Evolutionary conservation across 352 stramenopile species (phyloP), one percentile per base, ranked within the genome.

Genomic region (Pythium phragmitis): DNA sequence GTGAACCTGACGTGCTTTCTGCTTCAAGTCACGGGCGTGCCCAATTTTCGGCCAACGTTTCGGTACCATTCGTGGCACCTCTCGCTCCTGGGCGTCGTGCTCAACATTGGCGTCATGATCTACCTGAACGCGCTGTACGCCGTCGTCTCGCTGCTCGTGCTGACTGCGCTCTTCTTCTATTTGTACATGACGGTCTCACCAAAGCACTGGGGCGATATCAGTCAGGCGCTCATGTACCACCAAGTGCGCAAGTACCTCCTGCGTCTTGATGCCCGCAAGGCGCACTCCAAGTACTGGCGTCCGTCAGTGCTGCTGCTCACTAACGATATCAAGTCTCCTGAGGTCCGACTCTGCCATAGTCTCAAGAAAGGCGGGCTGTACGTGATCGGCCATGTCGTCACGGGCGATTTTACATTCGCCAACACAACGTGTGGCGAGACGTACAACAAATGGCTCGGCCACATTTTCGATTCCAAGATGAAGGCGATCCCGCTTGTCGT

Each of bases 151-250:
- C 66, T 88, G 21, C 33, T 88, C n/a, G 47, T 87, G 0, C 65
- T 94, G 14, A 69, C 67, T 19, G 69, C 61, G 8, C 63, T 94
- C 21, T 90, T 89, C 59, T 75, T 89, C 37, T 92, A 91, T 49
- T 59, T 92, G 37, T 85, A 82, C 63, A 67, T 89, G 47, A 85
- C 74, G 6, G 74, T 75, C 0, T 59, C 71, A 1, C 79, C 81
- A 17, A 77, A 69, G 23, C 75, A 76, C 33, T 94, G 85, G 85
- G 85, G 85, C 2, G 85, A 91, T 52, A 87, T 94, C 41, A 85
- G 78, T n/a, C 85, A 94, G 52, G 81, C 85, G n/a, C 67, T 94
- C 30, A 89, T 94, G n/a, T 94, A 89, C 60, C 85, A 94, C 53
- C 81, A 92, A 70, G 85, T 89, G 23, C 79, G 85, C 48, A 94